Conservation (phyloP, 2,329 filamentous ascomycete genomes). For the Grosmannia serpens region DNA sequence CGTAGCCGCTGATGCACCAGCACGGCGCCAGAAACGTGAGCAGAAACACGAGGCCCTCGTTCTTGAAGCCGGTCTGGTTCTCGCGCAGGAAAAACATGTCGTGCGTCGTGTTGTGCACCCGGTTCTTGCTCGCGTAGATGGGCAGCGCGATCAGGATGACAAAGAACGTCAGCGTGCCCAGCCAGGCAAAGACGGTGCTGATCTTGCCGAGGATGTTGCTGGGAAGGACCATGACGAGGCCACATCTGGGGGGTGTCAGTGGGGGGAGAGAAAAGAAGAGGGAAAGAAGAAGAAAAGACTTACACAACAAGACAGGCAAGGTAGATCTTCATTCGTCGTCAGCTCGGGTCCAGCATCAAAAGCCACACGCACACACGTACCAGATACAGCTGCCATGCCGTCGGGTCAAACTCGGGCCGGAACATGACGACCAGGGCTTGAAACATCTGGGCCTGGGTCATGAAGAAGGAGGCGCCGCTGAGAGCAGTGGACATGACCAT, state of each 20-base stretch:
- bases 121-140: background rate
- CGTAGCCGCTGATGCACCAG: slow-evolving; percentile 7
- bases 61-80: slow-evolving; percentile 1
- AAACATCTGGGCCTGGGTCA: slow-evolving; percentile 6
- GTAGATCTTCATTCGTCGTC: background rate
- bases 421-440: slow-evolving; percentile 5
- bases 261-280: background rate
- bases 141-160: slow-evolving; percentile 3
- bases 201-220: slow-evolving; percentile 4
- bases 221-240: slow-evolving; percentile 2
- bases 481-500: slow-evolving; percentile 5
- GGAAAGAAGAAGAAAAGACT: background rate
- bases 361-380: background rate
- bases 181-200: slow-evolving; percentile 4
- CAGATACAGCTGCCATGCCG: slow-evolving; percentile 3
- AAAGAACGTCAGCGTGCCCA: slow-evolving; percentile 1
- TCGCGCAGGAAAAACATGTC: slow-evolving; percentile 1
- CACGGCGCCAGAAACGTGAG: slow-evolving; percentile 4
- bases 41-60: slow-evolving; percentile 4
- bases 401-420: background rate
- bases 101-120: background rate
- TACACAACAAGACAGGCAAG: slow-evolving; percentile 1
- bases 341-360: background rate
- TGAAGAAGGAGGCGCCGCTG: slow-evolving; percentile 4
- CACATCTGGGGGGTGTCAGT: background rate